Conservation (phyloP, 2,329 filamentous ascomycete species). For the Aspergillus piperis region DNA sequence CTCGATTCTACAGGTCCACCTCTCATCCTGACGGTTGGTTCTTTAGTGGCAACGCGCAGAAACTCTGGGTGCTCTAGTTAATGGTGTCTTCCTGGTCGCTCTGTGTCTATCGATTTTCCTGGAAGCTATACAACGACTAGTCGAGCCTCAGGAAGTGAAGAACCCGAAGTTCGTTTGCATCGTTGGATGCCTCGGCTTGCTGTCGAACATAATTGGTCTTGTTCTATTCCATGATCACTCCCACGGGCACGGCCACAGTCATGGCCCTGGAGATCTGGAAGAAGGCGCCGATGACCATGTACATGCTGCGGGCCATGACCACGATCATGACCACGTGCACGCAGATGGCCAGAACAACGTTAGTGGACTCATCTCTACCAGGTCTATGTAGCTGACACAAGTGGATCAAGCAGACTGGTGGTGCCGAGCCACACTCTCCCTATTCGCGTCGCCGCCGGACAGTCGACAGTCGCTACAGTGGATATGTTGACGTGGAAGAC, state of each 20-base stretch:
- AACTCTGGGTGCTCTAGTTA: constrained; percentile 93
- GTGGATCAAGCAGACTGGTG: constrained; percentile 25
- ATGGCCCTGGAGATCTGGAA: constrained; percentile 49
- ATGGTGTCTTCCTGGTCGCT: constrained; percentile 95
- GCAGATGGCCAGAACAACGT: constrained; percentile 44
- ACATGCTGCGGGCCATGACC: constrained; percentile 41
- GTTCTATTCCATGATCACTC: constrained; percentile 91
- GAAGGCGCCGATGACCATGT: constrained; percentile 55
- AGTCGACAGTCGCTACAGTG: constrained; percentile 36
- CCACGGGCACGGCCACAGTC: constrained; percentile 69
- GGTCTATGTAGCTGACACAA: constrained; percentile 2
- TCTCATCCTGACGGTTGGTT: constrained; percentile 13
- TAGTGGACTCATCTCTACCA: constrained; percentile 8
- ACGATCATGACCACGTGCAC: constrained; percentile 39
- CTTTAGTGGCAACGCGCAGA: constrained; percentile 90
- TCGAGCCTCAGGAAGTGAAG: constrained; percentile 84
- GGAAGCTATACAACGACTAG: constrained; percentile 86
- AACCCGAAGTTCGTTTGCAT: constrained; percentile 86
- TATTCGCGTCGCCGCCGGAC: constrained; percentile 34
- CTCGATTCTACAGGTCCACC: not conserved
- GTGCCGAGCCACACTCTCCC: constrained; percentile 30
- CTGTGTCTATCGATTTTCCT: constrained; percentile 95
- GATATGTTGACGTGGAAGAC: constrained; percentile 62
- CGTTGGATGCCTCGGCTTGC: constrained; percentile 81
- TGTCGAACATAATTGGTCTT: constrained; percentile 86